Evolutionary conservation across 2,329 filamentous ascomycete species (phyloP).

Genomic region (Cladosporium sp.): DNA sequence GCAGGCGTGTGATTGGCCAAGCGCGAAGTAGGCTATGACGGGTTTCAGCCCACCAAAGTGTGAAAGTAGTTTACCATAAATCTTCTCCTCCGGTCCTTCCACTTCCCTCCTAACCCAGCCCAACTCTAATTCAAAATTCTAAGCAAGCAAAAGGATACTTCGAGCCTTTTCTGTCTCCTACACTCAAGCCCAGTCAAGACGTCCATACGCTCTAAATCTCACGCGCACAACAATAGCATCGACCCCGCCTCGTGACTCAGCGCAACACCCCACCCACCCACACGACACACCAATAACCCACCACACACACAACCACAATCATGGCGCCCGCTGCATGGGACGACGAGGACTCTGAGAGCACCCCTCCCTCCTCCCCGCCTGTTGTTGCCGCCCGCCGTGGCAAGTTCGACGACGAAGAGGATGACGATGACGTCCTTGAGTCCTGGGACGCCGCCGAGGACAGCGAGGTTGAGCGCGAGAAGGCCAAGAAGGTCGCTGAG

Average conservation of each 20-base stretch:
- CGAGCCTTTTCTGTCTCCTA: neutral
- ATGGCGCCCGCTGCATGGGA: constrained; percentile 41
- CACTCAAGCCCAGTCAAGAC: constrained; percentile 2
- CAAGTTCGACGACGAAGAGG: constrained; percentile 87
- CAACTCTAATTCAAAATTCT: neutral
- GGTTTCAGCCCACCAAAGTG: neutral
- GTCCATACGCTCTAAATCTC: neutral
- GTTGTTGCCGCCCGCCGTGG: constrained; percentile 46
- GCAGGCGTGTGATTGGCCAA: neutral
- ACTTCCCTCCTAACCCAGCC: neutral
- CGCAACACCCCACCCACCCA: neutral
- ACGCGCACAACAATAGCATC: constrained; percentile 8
- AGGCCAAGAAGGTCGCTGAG: constrained; percentile 81
- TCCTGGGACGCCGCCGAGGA: constrained; percentile 97
- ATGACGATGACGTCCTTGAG: constrained; percentile 84
- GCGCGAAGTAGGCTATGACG: too few relatives aligned
- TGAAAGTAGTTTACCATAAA: neutral
- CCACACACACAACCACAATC: constrained; percentile 29
- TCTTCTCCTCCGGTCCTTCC: neutral
- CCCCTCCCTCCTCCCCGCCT: constrained; percentile 49
- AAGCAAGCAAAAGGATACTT: neutral
- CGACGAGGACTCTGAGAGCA: constrained; percentile 57
- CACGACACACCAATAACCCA: neutral
- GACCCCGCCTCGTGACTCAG: constrained; percentile 17
- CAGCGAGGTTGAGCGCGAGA: constrained; percentile 94